These are phyloP conservation scores for Naegleria gruberi DNA, from an alignment of 208 protist species.

Conservation along the genomic window DNA sequence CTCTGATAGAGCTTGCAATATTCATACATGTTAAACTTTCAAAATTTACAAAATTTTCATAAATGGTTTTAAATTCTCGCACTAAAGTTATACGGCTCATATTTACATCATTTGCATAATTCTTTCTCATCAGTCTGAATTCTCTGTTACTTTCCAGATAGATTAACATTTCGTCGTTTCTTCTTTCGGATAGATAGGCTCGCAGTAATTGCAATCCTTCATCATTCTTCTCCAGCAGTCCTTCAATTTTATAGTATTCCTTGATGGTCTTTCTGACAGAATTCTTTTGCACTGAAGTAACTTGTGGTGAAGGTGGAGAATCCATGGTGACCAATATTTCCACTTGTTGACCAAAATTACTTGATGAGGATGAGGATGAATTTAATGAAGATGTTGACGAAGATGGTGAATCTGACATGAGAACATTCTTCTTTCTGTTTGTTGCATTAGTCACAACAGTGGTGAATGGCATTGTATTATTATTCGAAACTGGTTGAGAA, in stretches of 20 bases:
- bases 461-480: no score
- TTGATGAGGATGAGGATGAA: no score
- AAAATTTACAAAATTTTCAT: background rate
- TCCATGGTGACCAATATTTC: background rate
- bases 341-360: no score
- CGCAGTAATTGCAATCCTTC: background rate
- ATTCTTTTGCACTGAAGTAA: background rate
- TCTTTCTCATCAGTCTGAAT: background rate
- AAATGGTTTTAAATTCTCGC: background rate
- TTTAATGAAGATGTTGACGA: no score
- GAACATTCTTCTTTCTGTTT: no score
- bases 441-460: no score
- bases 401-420: no score
- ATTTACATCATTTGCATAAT: no score
- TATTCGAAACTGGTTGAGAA: no score
- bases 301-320: no score
- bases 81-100: background rate
- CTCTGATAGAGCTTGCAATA: background rate
- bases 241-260: background rate
- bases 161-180: background rate
- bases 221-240: background rate
- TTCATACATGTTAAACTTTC: background rate
- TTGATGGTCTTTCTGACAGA: background rate
- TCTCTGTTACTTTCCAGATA: background rate
- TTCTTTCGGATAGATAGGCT: background rate